Evolutionary conservation across 495 filamentous ascomycete genomes (phyloP), one percentile per base, ranked within the genome.

Genomic region (Xylaria flabelliformis): DNA sequence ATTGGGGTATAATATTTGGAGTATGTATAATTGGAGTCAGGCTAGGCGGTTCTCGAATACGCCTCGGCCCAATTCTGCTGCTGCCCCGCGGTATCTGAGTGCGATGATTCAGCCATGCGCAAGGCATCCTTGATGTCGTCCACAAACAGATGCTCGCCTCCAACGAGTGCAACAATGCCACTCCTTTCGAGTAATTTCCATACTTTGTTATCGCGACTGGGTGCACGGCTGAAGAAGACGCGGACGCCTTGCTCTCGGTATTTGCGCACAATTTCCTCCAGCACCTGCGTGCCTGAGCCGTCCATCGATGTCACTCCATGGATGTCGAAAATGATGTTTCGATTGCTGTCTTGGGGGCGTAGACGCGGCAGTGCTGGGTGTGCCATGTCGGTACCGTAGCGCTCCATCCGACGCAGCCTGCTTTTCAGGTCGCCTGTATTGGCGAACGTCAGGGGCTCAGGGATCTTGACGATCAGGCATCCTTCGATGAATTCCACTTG

Each of bases 381-480:
- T 0, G 93, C 92, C 51, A 84, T 83, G n/a, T 81, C 89, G 0
- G 93, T 93, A 15, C 96, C 96, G 76, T 98, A 97, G 29, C 93
- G 84, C 80, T 98, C 96, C 8, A 99, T 82, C 15, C 97, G 85
- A 19, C 92, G 85, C 6, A 99, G 86, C 9, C 97, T 85, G 68
- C 90, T 91, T 83, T 95, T 97, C 26, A 99, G 84, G 67, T 96
- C 93, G 24, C 97, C 97, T 1, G 97, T 98, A 77, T 99, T 99
- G 66, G 96, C 95, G 75, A 99, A 99, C 0, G 97, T 98, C 51
- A 99, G 85, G 0, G 95, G 95, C 75, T 98, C 97, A 0, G 96
- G 96, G 74, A 99, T 97, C 81, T 97, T 98, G 64, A 98, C 94
- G 72, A 99, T 97, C 44, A 99, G 81, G 70, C 93, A 95, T 15